phyloP scores from a whole-genome alignment of 2,329 filamentous ascomycete genomes.

The Neurospora crassa region DNA sequence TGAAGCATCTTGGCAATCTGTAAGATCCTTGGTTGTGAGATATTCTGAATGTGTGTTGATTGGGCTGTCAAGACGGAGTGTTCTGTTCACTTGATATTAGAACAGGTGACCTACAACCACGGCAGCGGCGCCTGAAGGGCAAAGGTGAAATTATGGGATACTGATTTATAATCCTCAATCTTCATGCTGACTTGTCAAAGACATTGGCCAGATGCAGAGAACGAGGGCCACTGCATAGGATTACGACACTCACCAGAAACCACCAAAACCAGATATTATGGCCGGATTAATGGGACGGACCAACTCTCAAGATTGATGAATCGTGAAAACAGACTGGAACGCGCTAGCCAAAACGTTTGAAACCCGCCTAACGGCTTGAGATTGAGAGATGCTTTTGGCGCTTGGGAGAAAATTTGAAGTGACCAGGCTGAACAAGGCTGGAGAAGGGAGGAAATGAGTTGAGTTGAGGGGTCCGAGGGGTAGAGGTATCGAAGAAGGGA shows the following conservation, averaged over 20 bases:
- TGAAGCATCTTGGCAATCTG: constrained; percentile 11
- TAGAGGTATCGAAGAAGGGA: neutral
- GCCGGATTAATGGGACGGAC: neutral
- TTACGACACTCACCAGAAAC: neutral
- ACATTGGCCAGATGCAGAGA: neutral
- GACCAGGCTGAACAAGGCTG: neutral
- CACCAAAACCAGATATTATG: neutral
- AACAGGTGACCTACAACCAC: neutral
- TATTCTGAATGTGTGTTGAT: neutral
- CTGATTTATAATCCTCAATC: neutral
- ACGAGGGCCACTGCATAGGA: neutral
- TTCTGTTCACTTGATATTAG: neutral
- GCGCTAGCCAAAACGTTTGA: neutral
- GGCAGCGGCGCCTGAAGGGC: neutral
- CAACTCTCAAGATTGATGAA: neutral
- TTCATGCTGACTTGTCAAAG: neutral
- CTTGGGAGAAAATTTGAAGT: neutral
- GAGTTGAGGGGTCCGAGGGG: neutral
- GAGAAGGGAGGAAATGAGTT: neutral
- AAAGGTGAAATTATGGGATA: neutral
- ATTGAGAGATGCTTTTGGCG: neutral
- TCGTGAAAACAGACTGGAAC: neutral
- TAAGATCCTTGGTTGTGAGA: neutral
- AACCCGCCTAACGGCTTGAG: neutral
- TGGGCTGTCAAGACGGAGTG: neutral